These are phyloP conservation scores for Dunaliella primolecta DNA, from an alignment of 139 green algal genomes.

Conservation along the genomic window DNA sequence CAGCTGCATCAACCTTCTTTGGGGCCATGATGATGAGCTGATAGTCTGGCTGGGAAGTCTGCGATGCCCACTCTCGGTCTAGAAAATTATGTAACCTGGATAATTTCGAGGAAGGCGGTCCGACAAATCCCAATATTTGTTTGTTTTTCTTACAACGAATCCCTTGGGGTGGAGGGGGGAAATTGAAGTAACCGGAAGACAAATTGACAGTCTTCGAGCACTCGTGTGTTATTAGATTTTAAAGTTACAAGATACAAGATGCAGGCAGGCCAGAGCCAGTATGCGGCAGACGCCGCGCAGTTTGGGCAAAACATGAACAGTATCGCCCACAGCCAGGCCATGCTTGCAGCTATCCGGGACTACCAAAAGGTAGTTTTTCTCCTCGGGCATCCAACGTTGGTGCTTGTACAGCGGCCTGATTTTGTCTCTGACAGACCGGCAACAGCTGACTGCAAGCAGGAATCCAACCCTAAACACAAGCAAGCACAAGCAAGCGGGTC, in stretches of 20 bases:
- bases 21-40: too few relatives aligned
- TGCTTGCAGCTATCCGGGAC: conserved; percentile 78
- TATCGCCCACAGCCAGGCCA: conserved; percentile 78
- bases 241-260: background rate
- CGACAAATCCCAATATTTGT: background rate
- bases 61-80: too few relatives aligned
- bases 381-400: too few relatives aligned
- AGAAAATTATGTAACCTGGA: too few relatives aligned
- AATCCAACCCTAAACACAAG: background rate
- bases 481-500: background rate
- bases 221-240: background rate
- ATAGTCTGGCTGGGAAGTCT: too few relatives aligned
- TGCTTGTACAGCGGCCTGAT: background rate
- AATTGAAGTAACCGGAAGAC: too few relatives aligned
- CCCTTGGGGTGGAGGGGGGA: background rate
- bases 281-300: conserved; percentile 30
- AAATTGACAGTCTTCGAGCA: too few relatives aligned
- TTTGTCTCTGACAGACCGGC: background rate
- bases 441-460: background rate
- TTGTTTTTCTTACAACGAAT: background rate
- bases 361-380: conserved; percentile 74
- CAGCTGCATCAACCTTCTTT: background rate
- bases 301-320: conserved; percentile 72
- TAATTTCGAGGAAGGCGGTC: background rate
- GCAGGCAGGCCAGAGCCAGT: background rate